Base-by-base conservation (phyloP, 768 basidiomycete species). In the Podaxis pistillaris region DNA sequence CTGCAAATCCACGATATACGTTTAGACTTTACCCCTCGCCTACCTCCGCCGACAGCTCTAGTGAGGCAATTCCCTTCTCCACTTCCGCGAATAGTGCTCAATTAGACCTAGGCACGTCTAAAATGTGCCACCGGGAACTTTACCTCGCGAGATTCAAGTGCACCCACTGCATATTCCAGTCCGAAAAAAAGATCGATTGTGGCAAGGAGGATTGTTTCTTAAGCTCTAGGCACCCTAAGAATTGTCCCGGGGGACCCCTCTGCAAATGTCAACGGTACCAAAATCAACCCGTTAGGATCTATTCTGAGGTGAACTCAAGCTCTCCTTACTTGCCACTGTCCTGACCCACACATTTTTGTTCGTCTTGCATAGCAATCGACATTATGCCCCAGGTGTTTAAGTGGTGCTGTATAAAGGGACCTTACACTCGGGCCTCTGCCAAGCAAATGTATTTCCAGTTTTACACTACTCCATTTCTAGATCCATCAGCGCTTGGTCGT, bases 101-200 rank as follows among this genome's bases (percentile, higher is more conserved):
- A 66, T 64, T 68, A 38, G 68, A 67, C 67, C 54, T 65, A 65
- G 63, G 69, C 63, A 63, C 66, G 65, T 61, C 63, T 69, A 68
- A 65, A 67, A 90, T 91, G 89, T 91, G 89, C 77, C 83, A 85
- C 72, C 82, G 86, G 65, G 77, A 75, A 56, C 81, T 90, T 68
- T 78, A 74, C 66, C 83, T 88, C 72, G 73, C 71, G 61, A 80
- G 76, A 68, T 81, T 68, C 36, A 72, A 44, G n/a, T 90, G 89
- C 75, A 77, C 77, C n/a, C 87, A 89, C 71, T 74, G 81, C 68
- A 76, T 76, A 13, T 83, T 80, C 68, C 73, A 69, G 41, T 70
- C 74, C 13, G 76, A 80, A 38, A 75, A 70, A 63, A 70, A 72
- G 60, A 78, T 85, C 58, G 90, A 91, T 74, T 91, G 90, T 69